A percentile compares a stretch with the other conserved stretches of the same genome.
phyloP scores from a whole-genome alignment of 139 green algal species.

The Ostreobium quekettii region DNA sequence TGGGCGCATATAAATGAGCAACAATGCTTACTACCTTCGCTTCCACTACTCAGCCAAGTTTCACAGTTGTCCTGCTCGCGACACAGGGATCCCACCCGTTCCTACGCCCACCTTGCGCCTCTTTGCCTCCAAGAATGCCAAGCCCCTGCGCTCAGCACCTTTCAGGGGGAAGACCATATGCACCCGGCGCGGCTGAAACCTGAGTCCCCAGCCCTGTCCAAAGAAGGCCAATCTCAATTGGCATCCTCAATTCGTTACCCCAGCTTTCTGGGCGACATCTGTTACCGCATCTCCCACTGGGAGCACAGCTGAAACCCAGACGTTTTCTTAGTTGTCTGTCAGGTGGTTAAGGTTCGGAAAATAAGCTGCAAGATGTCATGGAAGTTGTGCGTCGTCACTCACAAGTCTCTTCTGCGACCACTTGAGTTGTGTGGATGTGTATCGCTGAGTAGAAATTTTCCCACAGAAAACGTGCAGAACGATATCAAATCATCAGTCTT shows the following conservation, averaged over 20 bases:
- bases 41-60: neutral
- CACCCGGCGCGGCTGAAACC: conserved; percentile 40
- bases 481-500: too few species aligned
- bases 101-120: conserved; percentile 46
- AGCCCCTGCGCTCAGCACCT: conserved; percentile 51
- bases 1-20: neutral
- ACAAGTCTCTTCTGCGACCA: too few species aligned
- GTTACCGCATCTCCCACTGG: too few species aligned
- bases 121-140: conserved; percentile 74
- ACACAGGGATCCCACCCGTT: neutral
- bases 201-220: conserved; percentile 28
- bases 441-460: too few species aligned
- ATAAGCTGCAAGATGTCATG: too few species aligned
- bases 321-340: too few species aligned
- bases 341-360: too few species aligned
- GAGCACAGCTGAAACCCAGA: too few species aligned
- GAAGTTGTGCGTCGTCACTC: too few species aligned
- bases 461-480: too few species aligned
- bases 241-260: neutral
- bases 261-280: conserved; percentile 13
- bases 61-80: neutral
- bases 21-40: neutral
- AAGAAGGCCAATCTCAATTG: too few species aligned
- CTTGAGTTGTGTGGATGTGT: too few species aligned
- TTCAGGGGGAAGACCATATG: conserved; percentile 70